A percentile compares a stretch with the other conserved stretches of the same genome.
phyloP scores from a whole-genome alignment of 352 stramenopile genomes.

The Lagenidium sp. region DNA sequence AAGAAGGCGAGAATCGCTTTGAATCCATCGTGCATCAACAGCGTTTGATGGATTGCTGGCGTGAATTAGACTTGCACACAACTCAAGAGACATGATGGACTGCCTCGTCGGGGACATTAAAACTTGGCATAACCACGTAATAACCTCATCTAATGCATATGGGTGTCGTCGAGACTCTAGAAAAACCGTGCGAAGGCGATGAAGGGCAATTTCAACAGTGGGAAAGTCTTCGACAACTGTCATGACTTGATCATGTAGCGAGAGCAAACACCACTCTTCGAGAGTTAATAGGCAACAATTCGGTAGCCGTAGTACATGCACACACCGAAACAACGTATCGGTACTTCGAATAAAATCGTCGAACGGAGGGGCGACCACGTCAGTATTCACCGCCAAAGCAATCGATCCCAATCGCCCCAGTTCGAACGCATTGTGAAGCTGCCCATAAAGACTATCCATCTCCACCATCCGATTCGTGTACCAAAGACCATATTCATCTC shows the following conservation, averaged over 20 bases:
- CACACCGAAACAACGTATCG: slow-evolving; percentile 51
- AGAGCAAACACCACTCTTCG: slow-evolving; percentile 44
- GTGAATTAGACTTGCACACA: slow-evolving; percentile 49
- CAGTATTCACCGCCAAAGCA: slow-evolving; percentile 12
- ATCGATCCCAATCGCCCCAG: slow-evolving; percentile 25
- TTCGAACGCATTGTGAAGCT: slow-evolving; percentile 35
- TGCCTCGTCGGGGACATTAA: slow-evolving; percentile 3
- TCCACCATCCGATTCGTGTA: slow-evolving; percentile 42
- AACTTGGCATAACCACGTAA: slow-evolving; percentile 35
- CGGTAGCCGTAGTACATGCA: slow-evolving; percentile 33
- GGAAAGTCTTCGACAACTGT: slow-evolving; percentile 11
- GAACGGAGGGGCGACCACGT: slow-evolving; percentile 23
- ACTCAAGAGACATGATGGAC: slow-evolving; percentile 12
- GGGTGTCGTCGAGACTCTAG: slow-evolving; percentile 24
- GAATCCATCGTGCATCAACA: slow-evolving; percentile 38
- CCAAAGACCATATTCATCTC: slow-evolving; percentile 31
- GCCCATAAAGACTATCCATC: slow-evolving; percentile 47
- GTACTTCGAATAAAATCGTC: slow-evolving; percentile 37
- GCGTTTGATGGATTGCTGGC: slow-evolving; percentile 49
- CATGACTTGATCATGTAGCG: slow-evolving; percentile 45
- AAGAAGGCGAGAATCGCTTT: slow-evolving; percentile 38
- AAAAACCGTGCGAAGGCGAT: slow-evolving; percentile 43
- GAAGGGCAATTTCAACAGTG: slow-evolving; percentile 10
- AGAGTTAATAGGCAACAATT: slow-evolving; percentile 30
- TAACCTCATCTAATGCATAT: slow-evolving; percentile 38